Evolutionary conservation across 2,329 filamentous ascomycete species (phyloP).

Genomic region (Xylaria sp.): DNA sequence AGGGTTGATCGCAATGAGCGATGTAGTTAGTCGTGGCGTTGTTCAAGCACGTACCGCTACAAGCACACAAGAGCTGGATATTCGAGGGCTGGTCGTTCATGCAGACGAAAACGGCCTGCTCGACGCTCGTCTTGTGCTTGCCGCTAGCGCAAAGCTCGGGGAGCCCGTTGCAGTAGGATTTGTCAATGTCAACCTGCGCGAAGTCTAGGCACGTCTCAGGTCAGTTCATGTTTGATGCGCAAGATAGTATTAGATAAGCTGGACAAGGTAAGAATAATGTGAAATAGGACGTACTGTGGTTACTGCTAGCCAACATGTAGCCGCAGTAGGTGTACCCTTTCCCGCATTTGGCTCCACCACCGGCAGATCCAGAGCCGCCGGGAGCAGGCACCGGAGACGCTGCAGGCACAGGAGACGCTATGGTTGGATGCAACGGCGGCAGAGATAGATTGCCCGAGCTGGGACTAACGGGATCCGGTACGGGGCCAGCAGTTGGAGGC

Average conservation of each 20-base stretch:
- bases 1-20: conserved; percentile 47
- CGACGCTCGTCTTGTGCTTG: conserved; percentile 43
- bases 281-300: conserved; percentile 44
- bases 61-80: conserved; percentile 47
- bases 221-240: background rate
- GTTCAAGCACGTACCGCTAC: conserved; percentile 45
- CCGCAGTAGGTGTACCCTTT: conserved; percentile 50
- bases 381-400: conserved; percentile 19
- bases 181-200: conserved; percentile 40
- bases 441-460: conserved; percentile 16
- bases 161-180: conserved; percentile 46
- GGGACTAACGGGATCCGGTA: background rate
- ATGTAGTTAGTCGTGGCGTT: conserved; percentile 47
- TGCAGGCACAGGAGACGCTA: conserved; percentile 14
- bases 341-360: conserved; percentile 43
- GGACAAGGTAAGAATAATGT: background rate
- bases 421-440: conserved; percentile 16
- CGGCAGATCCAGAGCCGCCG: conserved; percentile 21
- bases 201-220: conserved; percentile 41
- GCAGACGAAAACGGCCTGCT: conserved; percentile 48
- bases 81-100: conserved; percentile 46
- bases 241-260: background rate
- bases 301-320: conserved; percentile 44
- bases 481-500: conserved; percentile 1
- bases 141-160: conserved; percentile 42